Base-by-base conservation (phyloP, 2,329 filamentous ascomycete species). In the Chrysoporthe deuterocubensis region DNA sequence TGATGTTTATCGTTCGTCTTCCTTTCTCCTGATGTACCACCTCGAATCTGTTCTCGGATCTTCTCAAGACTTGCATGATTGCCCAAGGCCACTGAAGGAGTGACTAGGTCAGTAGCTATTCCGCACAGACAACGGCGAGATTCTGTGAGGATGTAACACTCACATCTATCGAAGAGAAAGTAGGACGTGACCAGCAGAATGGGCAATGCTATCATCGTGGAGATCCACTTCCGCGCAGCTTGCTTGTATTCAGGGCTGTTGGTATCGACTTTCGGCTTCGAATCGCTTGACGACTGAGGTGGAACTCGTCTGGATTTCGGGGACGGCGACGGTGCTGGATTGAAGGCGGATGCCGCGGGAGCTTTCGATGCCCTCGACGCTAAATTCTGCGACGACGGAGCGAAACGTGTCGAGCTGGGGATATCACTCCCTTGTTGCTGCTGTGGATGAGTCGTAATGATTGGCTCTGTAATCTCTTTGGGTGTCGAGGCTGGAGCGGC, bases 101-200 rank as follows among this genome's bases (percentile, higher is more conserved):
- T n/a, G 21, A 8, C n/a, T 7, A 4, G 13, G 21, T 61, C 8
- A 61, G 59, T 6, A 14, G 14, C 32, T 7, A 11, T 32, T 48
- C n/a, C 32, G 14, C 14, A 40, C 9, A 40, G 11, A 18, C 59
- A 60, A 48, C n/a, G 13, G 59, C 43, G 7, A 16, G 13, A 18
- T 14, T 16, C 59, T 18, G 43, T 1, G 3, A 14, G 7, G 11
- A 43, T 9, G n/a, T 13, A 6, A 14, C 21, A 80, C 83, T 77
- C 67, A 84, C 83, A 73, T 75, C 83, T 76, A 58, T 86, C 81
- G 74, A 84, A 87, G 2, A 88, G 73, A 63, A 81, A 81, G 70
- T 85, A 88, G 32, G 85, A 86, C 37, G 84, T 85, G 62, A 88
- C 85, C 16, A 87, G 69, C 4, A 87, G 72, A 43, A 88, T 81